Conservation (phyloP, 352 stramenopile species). For the Blastocystis sp. region DNA sequence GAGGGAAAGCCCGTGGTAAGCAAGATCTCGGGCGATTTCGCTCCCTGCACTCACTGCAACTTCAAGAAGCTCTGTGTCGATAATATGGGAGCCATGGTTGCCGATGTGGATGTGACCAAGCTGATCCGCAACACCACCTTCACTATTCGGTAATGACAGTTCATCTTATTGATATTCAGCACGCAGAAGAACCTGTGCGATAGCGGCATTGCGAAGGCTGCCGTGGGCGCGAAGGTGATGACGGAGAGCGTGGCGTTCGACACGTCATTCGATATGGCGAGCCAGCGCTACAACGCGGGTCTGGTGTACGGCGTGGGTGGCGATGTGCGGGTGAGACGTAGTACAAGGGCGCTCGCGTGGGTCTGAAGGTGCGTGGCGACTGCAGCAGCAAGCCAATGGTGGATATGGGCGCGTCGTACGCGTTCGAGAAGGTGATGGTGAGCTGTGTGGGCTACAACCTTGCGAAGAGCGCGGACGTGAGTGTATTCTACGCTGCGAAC, state of each 20-base stretch:
- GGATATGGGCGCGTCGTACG: not conserved
- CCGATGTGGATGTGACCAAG: not conserved
- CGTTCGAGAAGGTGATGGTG: not conserved
- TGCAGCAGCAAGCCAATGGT: not conserved
- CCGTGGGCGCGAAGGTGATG: not conserved
- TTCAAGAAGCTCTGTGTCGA: slow-evolving; percentile 24
- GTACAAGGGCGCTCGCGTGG: not conserved
- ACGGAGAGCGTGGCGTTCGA: not conserved
- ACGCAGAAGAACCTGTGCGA: not conserved
- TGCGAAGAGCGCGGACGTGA: not conserved
- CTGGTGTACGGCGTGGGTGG: not conserved
- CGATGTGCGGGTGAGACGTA: not conserved
- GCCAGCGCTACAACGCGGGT: not conserved
- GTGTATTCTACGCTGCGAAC: not conserved
- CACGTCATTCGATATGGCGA: not conserved
- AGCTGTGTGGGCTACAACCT: not conserved
- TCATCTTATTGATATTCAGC: not conserved
- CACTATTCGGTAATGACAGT: not conserved
- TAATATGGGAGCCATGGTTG: not conserved
- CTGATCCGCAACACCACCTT: not conserved
- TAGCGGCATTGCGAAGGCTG: not conserved
- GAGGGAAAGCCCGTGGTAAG: not conserved
- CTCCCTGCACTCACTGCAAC: not conserved
- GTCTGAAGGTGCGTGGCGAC: not conserved
- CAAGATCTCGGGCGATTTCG: slow-evolving; percentile 35